Base-by-base conservation (phyloP, 2,329 filamentous ascomycete genomes). In the Aureobasidium sp. region DNA sequence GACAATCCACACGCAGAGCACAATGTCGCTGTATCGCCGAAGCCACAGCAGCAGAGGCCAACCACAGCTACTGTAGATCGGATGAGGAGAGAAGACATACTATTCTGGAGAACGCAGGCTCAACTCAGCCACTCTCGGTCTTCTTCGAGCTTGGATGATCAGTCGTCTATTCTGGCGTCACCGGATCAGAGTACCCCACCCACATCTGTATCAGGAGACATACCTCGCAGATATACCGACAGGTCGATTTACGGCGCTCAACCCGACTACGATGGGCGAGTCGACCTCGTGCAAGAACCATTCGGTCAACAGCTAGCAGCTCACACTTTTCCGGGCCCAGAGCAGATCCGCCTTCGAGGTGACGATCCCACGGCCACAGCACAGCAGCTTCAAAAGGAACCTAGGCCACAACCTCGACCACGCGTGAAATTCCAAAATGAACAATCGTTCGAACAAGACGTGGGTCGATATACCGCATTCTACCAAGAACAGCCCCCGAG, bases 31-130 rank as follows among this genome's bases (percentile, higher is more conserved):
- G 29, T 24, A 19, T 16, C 14, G 7, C 24, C 32, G 2, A 22
- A 37, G n/a, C 3, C 24, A 11, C 30, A 48, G 17, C 44, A 34
- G 7, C 24, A 30, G 4, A 39, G 3, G 16, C 5, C 12, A 49
- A 29, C 3, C 34, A 30, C 2, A 49, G 11, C n/a, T n/a, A n/a
- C n/a, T 29, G 24, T 16, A 3, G 24, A 37, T 12, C 19, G 32
- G 14, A n/a, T 37, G 14, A 30, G 45, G n/a, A 22, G 45, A 30
- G 45, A 49, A 49, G 45, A 49, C 12, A 37, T 49, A 11, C 10
- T 49, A 6, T 49, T 49, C 17, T 49, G 45, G 45, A 22, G 45
- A 12, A 39, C 45, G n/a, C 32, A 49, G 11, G 17, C 45, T 5
- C 45, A 49, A 4, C 45, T 49, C 3, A 49, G 34, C 14, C 24